These are phyloP conservation scores for Boletus reticuloceps DNA, from an alignment of 768 basidiomycete genomes.

Conservation along the genomic window DNA sequence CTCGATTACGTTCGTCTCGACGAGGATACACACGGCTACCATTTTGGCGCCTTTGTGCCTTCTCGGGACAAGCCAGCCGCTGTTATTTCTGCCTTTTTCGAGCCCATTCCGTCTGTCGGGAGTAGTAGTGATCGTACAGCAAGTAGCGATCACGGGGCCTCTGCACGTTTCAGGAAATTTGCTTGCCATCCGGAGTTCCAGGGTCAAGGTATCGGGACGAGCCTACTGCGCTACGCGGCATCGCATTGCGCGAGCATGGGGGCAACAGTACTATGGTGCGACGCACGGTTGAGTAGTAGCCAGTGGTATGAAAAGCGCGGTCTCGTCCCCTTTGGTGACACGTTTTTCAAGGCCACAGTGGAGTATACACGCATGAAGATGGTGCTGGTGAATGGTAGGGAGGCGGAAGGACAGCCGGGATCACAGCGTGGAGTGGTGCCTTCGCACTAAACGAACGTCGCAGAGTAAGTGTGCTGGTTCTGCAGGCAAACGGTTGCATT, in stretches of 20 bases:
- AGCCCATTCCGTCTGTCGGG: slow-evolving; percentile 30
- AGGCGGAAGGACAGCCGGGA: not conserved
- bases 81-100: slow-evolving; percentile 56
- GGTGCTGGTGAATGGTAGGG: slow-evolving; percentile 13
- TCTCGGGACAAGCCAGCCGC: slow-evolving; percentile 39
- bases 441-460: not conserved
- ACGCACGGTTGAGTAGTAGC: slow-evolving; percentile 45
- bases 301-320: slow-evolving; percentile 56
- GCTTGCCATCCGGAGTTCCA: slow-evolving; percentile 53
- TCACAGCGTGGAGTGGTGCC: not conserved
- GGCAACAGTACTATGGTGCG: slow-evolving; percentile 53
- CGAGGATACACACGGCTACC: slow-evolving; percentile 49
- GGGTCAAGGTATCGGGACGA: slow-evolving; percentile 51
- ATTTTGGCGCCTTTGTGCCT: slow-evolving; percentile 55
- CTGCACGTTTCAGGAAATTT: slow-evolving; percentile 59
- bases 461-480: slow-evolving; percentile 6
- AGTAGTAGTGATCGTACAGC: slow-evolving; percentile 1
- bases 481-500: not conserved
- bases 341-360: slow-evolving; percentile 52
- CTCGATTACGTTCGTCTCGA: slow-evolving; percentile 48
- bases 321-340: slow-evolving; percentile 45
- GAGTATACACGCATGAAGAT: slow-evolving; percentile 57
- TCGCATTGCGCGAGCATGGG: slow-evolving; percentile 40
- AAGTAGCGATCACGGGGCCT: slow-evolving; percentile 2
- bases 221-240: slow-evolving; percentile 40